These are phyloP conservation scores for Ailanthus altissimus DNA, from an alignment of 345 rosid species.

Conservation along the genomic window DNA sequence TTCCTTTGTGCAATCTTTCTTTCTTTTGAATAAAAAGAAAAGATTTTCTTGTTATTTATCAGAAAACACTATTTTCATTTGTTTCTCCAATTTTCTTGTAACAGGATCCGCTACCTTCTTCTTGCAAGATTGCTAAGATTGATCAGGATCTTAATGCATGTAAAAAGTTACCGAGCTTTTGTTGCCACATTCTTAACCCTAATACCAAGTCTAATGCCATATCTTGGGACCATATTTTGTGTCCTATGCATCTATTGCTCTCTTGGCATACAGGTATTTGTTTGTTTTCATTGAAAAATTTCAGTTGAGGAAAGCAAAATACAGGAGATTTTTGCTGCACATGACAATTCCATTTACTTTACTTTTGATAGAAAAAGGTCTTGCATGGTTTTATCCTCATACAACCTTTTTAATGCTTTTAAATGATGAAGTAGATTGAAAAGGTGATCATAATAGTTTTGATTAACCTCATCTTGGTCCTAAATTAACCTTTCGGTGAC, in stretches of 20 bases:
- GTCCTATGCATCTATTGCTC: slow-evolving; percentile 90
- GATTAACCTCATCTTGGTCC: not conserved
- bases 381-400: not conserved
- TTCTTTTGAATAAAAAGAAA: too few relatives aligned
- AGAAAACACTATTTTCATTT: too few relatives aligned
- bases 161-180: slow-evolving; percentile 75
- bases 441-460: slow-evolving; percentile 2
- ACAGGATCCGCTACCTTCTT: slow-evolving; percentile 98
- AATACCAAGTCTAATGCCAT: slow-evolving; percentile 95
- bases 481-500: slow-evolving; percentile 2
- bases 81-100: slow-evolving; percentile 21
- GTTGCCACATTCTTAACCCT: slow-evolving; percentile 87
- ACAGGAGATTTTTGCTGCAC: not conserved
- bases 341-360: not conserved
- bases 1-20: too few relatives aligned
- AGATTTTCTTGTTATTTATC: too few relatives aligned
- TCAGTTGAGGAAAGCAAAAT: slow-evolving; percentile 3
- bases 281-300: slow-evolving; percentile 12
- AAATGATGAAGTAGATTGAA: not conserved
- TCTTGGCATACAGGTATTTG: slow-evolving; percentile 86
- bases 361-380: not conserved
- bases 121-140: slow-evolving; percentile 92
- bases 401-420: not conserved
- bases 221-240: slow-evolving; percentile 84
- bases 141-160: slow-evolving; percentile 85